Conservation (phyloP, 1,139 yeast species). For the Neolecta irregularis region DNA sequence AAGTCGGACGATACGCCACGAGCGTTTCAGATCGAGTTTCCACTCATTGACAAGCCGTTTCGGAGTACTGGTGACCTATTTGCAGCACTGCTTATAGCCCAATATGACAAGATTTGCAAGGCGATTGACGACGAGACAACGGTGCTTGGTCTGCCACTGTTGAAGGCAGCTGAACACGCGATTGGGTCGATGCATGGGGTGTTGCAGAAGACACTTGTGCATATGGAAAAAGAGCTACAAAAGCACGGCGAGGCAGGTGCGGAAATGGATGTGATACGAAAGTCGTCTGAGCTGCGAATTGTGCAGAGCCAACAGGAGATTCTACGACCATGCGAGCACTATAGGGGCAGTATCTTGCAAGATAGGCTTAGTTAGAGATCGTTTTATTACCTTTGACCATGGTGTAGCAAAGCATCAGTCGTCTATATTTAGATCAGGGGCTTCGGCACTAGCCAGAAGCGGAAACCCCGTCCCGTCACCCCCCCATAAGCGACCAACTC, state of each 20-base stretch:
- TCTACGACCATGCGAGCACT: no score
- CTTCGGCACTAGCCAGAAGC: no score
- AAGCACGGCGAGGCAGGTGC: constrained; percentile 5
- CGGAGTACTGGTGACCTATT: constrained; percentile 91
- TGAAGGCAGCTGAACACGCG: not conserved
- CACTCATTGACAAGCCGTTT: constrained; percentile 53
- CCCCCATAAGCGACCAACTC: no score
- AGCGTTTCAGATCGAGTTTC: constrained; percentile 33
- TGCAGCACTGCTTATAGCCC: constrained; percentile 34
- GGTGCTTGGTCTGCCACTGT: not conserved
- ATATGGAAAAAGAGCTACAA: not conserved
- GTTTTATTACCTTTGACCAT: no score
- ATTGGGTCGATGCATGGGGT: constrained; percentile 1
- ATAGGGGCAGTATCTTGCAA: no score
- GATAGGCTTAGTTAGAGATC: no score
- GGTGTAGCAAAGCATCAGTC: no score
- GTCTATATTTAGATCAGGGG: no score
- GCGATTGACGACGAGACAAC: not conserved
- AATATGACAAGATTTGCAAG: not conserved
- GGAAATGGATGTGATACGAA: constrained; percentile 7
- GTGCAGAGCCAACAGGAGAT: constrained; percentile 11
- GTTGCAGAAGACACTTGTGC: constrained; percentile 1
- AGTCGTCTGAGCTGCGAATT: constrained; percentile 8
- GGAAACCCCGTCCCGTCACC: no score
- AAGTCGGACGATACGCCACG: constrained; percentile 14